Evolutionary conservation across 2,329 filamentous ascomycete species (phyloP), one percentile per base, ranked within the genome.

Genomic region (Aspergillus eucalypticola): DNA sequence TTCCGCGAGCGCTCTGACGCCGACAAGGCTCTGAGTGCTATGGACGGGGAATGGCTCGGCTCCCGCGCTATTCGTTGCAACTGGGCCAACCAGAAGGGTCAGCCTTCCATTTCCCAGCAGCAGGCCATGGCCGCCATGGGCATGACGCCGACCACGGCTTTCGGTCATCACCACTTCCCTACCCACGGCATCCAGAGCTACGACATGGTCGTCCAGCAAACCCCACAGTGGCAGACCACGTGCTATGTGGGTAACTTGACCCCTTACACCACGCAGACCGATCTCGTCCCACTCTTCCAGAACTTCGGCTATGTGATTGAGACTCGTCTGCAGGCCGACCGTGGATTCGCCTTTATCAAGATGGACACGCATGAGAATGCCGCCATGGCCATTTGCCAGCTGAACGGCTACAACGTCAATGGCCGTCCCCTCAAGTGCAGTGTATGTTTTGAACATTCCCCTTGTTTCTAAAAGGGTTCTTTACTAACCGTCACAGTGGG

Each of bases 61-160:
- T 98, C 95, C 70, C 91, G 95, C 66, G 95, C 95, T 42, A 99
- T 99, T 74, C 93, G 95, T 69, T 98, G 94, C 86, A 99, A 99
- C 83, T 99, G 95, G 95, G 95, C 95, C 62, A 99, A 99, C 82
- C 95, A 99, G 75, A 99, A 99, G 83, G 95, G 95, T n/a, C 95
- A 99, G 74, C 95, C 95, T 59, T 98, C 95, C 2, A 97, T 98
- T 77, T 92, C 93, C 52, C 94, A 99, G 81, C 95, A 98, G 80
- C 92, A 96, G 78, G 92, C 92, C 39, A 95, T 99, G 92, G 90
- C 90, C 64, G 90, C 92, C 60, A 96, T 98, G 91, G 95, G 95
- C 74, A 93, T 99, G 90, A 96, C 94, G 25, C 95, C 95, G 5
- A 96, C 94, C 29, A 97, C 93, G 50, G 92, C 94, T 5, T 99